Evolutionary conservation across 2,329 filamentous ascomycete species (phyloP).

Genomic region (Fusarium anguioides): DNA sequence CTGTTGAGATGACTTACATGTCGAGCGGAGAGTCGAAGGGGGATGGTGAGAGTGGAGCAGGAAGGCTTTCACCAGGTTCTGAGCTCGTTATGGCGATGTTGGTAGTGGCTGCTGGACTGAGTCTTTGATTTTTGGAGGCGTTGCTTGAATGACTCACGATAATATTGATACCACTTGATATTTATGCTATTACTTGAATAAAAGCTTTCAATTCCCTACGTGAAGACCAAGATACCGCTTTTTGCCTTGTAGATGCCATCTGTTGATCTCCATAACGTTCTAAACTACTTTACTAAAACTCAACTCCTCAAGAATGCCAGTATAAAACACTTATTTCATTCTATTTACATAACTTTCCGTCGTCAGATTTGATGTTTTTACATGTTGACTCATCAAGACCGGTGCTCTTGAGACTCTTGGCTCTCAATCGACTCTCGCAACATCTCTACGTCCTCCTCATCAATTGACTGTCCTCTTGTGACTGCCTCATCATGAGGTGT

Average conservation of each 20-base stretch:
- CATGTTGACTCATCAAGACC: background rate
- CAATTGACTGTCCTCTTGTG: conserved; percentile 1
- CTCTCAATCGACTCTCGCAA: background rate
- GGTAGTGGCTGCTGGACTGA: conserved; percentile 12
- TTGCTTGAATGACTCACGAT: conserved; percentile 14
- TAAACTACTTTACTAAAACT: background rate
- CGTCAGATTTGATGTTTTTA: rapidly evolving
- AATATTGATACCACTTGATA: conserved; percentile 18
- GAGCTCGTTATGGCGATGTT: background rate
- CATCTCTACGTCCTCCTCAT: conserved; percentile 31
- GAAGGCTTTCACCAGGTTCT: background rate
- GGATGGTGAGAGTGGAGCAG: background rate
- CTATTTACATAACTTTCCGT: too few relatives aligned
- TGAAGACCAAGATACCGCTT: background rate
- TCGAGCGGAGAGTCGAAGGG: background rate
- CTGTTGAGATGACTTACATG: conserved; percentile 50
- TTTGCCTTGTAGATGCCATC: background rate
- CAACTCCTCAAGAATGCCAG: rapidly evolving
- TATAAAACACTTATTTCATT: background rate
- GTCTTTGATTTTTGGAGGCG: conserved; percentile 9
- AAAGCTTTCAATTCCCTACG: background rate
- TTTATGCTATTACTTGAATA: background rate
- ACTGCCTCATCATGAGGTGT: background rate
- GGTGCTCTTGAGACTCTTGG: conserved; percentile 12
- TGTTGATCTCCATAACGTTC: background rate